Evolutionary conservation across 805 yeast genomes (phyloP).

Genomic region (Hagleromyces aurorensis): DNA sequence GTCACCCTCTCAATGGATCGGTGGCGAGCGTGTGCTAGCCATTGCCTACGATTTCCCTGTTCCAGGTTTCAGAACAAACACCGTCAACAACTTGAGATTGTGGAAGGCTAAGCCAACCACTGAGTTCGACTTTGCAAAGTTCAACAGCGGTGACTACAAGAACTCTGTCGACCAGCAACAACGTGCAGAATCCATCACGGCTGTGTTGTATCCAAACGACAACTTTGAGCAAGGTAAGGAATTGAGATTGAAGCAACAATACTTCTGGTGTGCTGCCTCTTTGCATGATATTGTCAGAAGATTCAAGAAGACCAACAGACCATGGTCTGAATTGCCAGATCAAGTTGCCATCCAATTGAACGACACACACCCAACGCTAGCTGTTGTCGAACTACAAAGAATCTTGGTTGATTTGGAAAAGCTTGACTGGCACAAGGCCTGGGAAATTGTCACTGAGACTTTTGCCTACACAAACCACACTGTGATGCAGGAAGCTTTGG

Average conservation of each 20-base stretch:
- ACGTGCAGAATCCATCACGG: constrained; percentile 84
- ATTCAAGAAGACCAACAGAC: constrained; percentile 66
- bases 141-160: constrained; percentile 84
- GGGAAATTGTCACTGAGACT: constrained; percentile 72
- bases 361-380: constrained; percentile 92
- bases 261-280: constrained; percentile 95
- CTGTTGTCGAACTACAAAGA: constrained; percentile 83
- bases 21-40: constrained; percentile 85
- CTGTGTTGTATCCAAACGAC: constrained; percentile 90
- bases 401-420: constrained; percentile 78
- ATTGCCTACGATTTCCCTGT: constrained; percentile 88
- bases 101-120: constrained; percentile 89
- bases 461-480: constrained; percentile 94
- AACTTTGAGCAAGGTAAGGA: constrained; percentile 89
- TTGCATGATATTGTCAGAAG: constrained; percentile 85
- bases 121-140: constrained; percentile 85
- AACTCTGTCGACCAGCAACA: constrained; percentile 80
- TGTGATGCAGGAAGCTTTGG: constrained; percentile 90
- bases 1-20: constrained; percentile 64
- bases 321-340: constrained; percentile 80
- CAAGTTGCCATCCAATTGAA: constrained; percentile 87
- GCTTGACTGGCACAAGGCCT: constrained; percentile 74
- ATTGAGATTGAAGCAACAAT: constrained; percentile 87
- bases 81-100: constrained; percentile 80
- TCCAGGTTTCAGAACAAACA: constrained; percentile 78